Evolutionary conservation across 257 asterid genomes (phyloP).

Genomic region (Coffea canephora): DNA sequence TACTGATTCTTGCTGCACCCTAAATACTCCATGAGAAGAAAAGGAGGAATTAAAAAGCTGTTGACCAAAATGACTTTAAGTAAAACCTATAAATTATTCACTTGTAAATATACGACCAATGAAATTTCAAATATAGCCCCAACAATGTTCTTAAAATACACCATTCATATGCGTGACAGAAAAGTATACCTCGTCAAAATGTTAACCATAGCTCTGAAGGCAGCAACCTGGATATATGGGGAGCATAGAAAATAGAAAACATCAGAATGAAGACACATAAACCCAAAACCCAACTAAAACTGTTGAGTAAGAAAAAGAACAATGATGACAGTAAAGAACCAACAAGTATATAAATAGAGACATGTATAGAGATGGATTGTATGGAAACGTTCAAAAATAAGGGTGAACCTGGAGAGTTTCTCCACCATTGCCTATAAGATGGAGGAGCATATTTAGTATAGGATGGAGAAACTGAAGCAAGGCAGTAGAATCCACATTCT

Average conservation of each 20-base stretch:
- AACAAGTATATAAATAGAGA: neutral
- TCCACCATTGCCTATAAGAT: constrained; percentile 98
- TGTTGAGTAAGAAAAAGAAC: constrained; percentile 8
- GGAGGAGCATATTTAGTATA: constrained; percentile 96
- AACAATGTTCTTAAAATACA: constrained; percentile 1
- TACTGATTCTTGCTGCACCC: constrained; percentile 98
- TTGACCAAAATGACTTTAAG: neutral
- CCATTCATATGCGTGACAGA: constrained; percentile 12
- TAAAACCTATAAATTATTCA: neutral
- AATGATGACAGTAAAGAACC: constrained; percentile 7
- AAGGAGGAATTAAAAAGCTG: neutral
- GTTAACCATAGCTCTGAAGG: constrained; percentile 99
- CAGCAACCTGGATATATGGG: constrained; percentile 74
- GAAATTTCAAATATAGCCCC: neutral
- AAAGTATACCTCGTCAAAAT: constrained; percentile 81
- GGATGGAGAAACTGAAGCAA: constrained; percentile 99
- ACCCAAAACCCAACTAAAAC: constrained; percentile 6
- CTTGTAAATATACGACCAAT: neutral
- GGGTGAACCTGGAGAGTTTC: constrained; percentile 88
- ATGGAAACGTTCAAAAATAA: constrained; percentile 2
- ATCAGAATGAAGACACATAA: constrained; percentile 7
- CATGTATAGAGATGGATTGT: neutral
- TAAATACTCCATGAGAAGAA: constrained; percentile 21
- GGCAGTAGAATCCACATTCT: constrained; percentile 98
- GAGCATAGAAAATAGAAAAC: constrained; percentile 13